Percentiles rank a stretch among this genome's conserved stretches.
phyloP scores from a whole-genome alignment of 2,329 filamentous ascomycete species.

The Xylaria digitata region DNA sequence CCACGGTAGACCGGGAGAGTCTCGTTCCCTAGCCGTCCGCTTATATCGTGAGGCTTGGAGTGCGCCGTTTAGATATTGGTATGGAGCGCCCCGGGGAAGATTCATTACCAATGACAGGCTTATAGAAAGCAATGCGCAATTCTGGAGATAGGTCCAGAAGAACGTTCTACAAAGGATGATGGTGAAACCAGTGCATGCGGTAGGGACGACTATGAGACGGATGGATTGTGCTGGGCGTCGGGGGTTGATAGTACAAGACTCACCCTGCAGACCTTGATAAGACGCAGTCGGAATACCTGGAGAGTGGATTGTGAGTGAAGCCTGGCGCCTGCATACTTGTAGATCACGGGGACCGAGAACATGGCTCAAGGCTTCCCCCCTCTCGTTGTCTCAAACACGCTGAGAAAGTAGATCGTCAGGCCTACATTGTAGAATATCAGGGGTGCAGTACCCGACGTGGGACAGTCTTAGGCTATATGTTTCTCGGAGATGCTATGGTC shows the following conservation, averaged over 20 bases:
- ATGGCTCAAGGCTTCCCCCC: not conserved
- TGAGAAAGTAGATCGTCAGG: not conserved
- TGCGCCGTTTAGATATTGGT: not conserved
- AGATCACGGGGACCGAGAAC: not conserved
- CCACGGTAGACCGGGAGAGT: slow-evolving; percentile 1
- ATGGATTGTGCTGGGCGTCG: not conserved
- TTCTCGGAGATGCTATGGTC: not conserved
- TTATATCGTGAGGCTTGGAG: slow-evolving; percentile 1
- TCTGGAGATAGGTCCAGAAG: slow-evolving; percentile 7
- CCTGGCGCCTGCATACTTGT: not conserved
- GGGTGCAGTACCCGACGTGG: no score
- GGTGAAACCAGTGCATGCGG: not conserved
- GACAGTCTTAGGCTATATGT: not conserved
- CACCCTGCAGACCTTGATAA: not conserved
- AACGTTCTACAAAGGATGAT: not conserved
- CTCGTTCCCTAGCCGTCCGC: not conserved
- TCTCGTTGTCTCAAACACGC: not conserved
- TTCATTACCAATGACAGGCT: not conserved
- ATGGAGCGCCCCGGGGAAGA: not conserved
- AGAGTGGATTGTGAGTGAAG: not conserved
- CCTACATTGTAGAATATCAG: no score
- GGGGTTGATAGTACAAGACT: not conserved
- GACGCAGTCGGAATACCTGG: not conserved
- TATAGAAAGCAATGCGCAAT: slow-evolving; percentile 6
- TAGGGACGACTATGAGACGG: no score